Percentiles rank a stretch among this genome's conserved stretches.
phyloP scores from a whole-genome alignment of 345 rosid species.

The Camelina hispida region DNA sequence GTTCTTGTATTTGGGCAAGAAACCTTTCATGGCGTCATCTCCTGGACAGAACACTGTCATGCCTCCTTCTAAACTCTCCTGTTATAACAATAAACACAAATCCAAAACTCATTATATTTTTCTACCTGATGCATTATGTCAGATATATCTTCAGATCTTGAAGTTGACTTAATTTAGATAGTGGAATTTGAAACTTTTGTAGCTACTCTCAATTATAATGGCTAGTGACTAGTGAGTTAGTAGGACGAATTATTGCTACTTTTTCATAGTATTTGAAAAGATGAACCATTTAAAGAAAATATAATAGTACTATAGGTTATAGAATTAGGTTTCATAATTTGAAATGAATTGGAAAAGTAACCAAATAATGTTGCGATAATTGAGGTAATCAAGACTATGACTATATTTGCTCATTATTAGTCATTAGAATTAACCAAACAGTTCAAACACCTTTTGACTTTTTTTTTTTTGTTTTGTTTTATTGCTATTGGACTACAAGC shows the following conservation, averaged over 20 bases:
- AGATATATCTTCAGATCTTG: background rate
- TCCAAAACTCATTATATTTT: background rate
- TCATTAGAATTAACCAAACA: background rate
- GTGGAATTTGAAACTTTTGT: background rate
- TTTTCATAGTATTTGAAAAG: constrained; percentile 20
- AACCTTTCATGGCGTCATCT: constrained; percentile 84
- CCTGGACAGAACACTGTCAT: constrained; percentile 96
- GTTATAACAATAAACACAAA: constrained; percentile 30
- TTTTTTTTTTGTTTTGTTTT: background rate
- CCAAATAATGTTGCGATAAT: constrained; percentile 24
- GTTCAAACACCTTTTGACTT: constrained; percentile 32
- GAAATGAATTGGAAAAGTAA: background rate
- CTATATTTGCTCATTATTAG: constrained; percentile 15
- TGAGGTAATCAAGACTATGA: constrained; percentile 36
- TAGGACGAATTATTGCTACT: constrained; percentile 24
- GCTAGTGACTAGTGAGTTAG: background rate
- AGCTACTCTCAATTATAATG: constrained; percentile 3
- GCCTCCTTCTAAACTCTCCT: constrained; percentile 84
- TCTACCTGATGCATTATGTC: background rate
- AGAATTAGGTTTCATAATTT: constrained; percentile 1
- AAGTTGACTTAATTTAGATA: background rate
- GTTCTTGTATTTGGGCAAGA: constrained; percentile 81
- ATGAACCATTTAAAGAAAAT: background rate
- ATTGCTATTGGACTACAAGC: constrained; percentile 8
- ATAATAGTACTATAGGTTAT: background rate